Percentiles rank a stretch among this genome's conserved stretches.
Evolutionary conservation across 805 yeast genomes (phyloP).

Genomic region (Candida railenensis): DNA sequence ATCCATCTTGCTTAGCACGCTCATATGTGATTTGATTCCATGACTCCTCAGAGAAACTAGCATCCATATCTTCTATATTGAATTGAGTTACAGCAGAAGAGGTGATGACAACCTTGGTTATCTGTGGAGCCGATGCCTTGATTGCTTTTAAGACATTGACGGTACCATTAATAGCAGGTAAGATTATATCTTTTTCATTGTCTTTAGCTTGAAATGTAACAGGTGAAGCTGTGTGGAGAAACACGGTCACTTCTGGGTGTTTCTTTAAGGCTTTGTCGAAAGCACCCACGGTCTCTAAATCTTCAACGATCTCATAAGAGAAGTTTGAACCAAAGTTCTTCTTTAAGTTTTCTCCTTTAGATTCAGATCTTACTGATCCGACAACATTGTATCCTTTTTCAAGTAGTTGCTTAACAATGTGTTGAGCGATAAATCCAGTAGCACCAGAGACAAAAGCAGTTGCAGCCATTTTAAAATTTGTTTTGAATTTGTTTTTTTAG

Average conservation of each 20-base stretch:
- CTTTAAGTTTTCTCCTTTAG: constrained; percentile 36
- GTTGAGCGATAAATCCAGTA: constrained; percentile 50
- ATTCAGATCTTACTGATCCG: constrained; percentile 46
- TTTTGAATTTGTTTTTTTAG: neutral
- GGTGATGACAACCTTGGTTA: constrained; percentile 2
- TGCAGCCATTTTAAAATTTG: constrained; percentile 1
- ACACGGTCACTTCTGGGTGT: constrained; percentile 51
- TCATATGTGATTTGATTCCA: constrained; percentile 58
- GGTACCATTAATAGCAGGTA: constrained; percentile 59
- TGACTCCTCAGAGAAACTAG: constrained; percentile 41
- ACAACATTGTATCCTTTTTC: constrained; percentile 40
- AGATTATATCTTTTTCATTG: constrained; percentile 49
- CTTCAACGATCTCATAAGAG: constrained; percentile 47
- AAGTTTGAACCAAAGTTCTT: constrained; percentile 26
- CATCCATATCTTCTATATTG: no score
- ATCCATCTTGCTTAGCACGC: constrained; percentile 37
- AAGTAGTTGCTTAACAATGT: constrained; percentile 40
- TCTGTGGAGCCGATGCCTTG: constrained; percentile 33
- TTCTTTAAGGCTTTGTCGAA: constrained; percentile 45
- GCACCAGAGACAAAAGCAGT: constrained; percentile 47
- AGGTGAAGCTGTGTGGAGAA: constrained; percentile 64
- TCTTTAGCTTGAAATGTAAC: constrained; percentile 43
- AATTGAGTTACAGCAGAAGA: constrained; percentile 13
- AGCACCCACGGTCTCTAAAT: constrained; percentile 43
- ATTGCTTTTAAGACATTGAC: constrained; percentile 50